These are phyloP conservation scores for Trametes polyzona DNA, from an alignment of 1,284 basidiomycete genomes.

Conservation along the genomic window DNA sequence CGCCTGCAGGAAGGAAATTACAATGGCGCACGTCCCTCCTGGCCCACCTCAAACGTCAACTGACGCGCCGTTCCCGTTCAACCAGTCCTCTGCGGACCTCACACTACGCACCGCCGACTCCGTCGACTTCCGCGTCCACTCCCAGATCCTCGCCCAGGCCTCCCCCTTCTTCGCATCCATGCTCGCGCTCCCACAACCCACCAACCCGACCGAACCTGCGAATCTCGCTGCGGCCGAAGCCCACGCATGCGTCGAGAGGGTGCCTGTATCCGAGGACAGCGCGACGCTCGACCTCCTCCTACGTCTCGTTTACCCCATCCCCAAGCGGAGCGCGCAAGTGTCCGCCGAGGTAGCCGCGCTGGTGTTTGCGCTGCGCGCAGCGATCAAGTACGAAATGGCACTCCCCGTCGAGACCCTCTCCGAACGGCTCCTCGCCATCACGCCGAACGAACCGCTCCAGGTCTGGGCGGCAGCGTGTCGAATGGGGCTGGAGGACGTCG, in stretches of 20 bases:
- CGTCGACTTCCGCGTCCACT: conserved; percentile 20
- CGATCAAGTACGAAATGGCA: conserved; percentile 27
- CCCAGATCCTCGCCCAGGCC: conserved; percentile 19
- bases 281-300: conserved; percentile 19
- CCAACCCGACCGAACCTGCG: too few relatives aligned
- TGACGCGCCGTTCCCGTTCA: conserved; percentile 7
- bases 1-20: too few relatives aligned
- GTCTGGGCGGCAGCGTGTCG: conserved; percentile 24
- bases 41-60: background rate
- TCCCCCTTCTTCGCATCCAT: conserved; percentile 27
- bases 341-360: background rate
- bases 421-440: conserved; percentile 10
- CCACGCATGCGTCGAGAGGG: background rate
- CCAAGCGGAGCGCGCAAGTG: conserved; percentile 7
- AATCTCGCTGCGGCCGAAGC: background rate
- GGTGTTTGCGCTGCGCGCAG: conserved; percentile 15
- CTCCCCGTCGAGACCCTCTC: conserved; percentile 8
- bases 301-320: conserved; percentile 26
- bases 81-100: conserved; percentile 27
- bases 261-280: conserved; percentile 17
- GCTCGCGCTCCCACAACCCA: conserved; percentile 1
- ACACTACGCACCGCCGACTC: conserved; percentile 33
- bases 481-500: conserved; percentile 15
- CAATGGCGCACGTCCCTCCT: too few relatives aligned
- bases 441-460: conserved; percentile 6